Evolutionary conservation across 257 asterid species (phyloP).

Genomic region (Anisodus acutangulus): DNA sequence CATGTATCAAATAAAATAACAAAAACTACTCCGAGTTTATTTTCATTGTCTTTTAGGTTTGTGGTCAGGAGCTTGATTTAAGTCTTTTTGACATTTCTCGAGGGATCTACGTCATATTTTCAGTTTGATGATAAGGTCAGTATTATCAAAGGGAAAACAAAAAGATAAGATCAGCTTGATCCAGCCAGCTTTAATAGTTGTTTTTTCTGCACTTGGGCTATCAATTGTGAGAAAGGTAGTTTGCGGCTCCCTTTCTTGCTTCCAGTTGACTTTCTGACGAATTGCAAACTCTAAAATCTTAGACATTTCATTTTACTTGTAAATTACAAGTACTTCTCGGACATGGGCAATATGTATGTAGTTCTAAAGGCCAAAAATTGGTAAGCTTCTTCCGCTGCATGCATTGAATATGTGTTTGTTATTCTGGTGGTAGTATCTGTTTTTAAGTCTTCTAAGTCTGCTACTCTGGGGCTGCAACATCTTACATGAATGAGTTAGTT

Average conservation of each 20-base stretch:
- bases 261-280: neutral
- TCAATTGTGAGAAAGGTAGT: slow-evolving; percentile 19
- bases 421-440: slow-evolving; percentile 25
- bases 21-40: neutral
- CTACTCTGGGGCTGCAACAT: neutral
- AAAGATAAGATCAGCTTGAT: neutral
- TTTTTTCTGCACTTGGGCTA: slow-evolving; percentile 11
- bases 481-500: slow-evolving; percentile 23
- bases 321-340: neutral
- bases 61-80: neutral
- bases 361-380: neutral
- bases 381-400: neutral
- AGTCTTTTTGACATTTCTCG: neutral
- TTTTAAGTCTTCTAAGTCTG: neutral
- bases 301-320: neutral
- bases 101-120: neutral
- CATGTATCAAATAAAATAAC: neutral
- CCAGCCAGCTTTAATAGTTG: neutral
- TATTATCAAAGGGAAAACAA: neutral
- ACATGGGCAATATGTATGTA: neutral
- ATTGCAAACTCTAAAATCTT: neutral
- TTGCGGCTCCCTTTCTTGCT: slow-evolving; percentile 3
- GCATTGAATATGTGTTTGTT: neutral
- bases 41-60: neutral
- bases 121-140: neutral